Evolutionary conservation across 2,329 filamentous ascomycete species (phyloP).

Genomic region (Penicillium crustosum): DNA sequence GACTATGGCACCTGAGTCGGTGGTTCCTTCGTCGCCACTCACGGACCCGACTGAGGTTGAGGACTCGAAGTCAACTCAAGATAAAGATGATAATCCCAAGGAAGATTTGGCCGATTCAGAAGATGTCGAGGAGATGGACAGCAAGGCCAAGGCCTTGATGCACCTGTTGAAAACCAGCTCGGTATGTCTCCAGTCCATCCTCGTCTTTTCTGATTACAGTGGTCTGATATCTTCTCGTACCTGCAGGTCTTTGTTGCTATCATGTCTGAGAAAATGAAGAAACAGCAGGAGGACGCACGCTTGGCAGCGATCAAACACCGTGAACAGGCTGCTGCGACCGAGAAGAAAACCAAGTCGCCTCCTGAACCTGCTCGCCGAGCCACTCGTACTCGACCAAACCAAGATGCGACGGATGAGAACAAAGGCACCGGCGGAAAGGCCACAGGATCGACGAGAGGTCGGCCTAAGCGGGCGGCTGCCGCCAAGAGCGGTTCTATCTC

Average conservation of each 20-base stretch:
- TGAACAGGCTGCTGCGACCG: conserved; percentile 26
- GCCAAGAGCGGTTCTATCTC: conserved; percentile 51
- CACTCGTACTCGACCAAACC: conserved; percentile 31
- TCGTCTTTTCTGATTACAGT: background rate
- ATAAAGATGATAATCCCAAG: conserved; percentile 18
- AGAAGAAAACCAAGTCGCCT: conserved; percentile 31
- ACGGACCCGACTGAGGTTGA: conserved; percentile 20
- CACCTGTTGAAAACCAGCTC: conserved; percentile 49
- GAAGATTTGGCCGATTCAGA: conserved; percentile 30
- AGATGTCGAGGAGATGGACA: conserved; percentile 43
- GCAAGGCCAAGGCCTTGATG: conserved; percentile 46
- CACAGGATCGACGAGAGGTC: conserved; percentile 28
- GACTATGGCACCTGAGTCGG: conserved; percentile 30
- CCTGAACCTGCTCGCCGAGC: conserved; percentile 27
- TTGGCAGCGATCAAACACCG: conserved; percentile 36
- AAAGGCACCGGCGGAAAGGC: conserved; percentile 21
- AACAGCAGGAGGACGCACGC: conserved; percentile 46
- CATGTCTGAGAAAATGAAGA: conserved; percentile 52
- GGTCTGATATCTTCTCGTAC: conserved; percentile 1
- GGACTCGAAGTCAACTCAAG: conserved; percentile 5
- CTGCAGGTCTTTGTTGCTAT: conserved; percentile 50
- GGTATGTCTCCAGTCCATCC: conserved; percentile 25
- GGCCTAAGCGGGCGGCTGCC: conserved; percentile 29
- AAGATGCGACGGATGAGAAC: conserved; percentile 21
- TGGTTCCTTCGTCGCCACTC: conserved; percentile 33